These are phyloP conservation scores for Epichloe sylvatica DNA, from an alignment of 2,329 filamentous ascomycete species.

Conservation along the genomic window DNA sequence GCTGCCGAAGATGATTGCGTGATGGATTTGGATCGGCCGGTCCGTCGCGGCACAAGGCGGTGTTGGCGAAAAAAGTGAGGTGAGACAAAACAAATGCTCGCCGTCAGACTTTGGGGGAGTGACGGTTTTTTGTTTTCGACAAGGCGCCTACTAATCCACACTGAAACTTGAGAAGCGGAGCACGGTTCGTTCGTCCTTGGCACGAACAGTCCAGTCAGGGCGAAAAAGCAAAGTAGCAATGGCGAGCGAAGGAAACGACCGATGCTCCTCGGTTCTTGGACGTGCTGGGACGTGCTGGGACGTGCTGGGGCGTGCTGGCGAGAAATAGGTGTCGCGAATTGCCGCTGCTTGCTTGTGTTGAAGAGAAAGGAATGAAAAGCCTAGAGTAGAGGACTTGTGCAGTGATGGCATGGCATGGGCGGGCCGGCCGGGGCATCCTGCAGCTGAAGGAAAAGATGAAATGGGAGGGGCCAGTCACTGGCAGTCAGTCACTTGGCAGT, in stretches of 20 bases:
- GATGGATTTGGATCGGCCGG: background rate
- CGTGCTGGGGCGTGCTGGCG: background rate
- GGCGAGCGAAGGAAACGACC: background rate
- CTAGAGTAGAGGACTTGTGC: background rate
- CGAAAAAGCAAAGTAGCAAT: background rate
- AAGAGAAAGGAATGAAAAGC: conserved; percentile 4
- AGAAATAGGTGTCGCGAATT: conserved; percentile 2
- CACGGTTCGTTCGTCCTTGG: background rate
- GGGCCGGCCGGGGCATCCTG: background rate
- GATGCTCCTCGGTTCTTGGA: background rate
- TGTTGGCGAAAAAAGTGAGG: background rate
- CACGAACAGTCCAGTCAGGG: background rate
- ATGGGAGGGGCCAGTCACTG: too few species aligned
- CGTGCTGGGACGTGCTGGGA: background rate
- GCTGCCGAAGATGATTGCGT: too few species aligned
- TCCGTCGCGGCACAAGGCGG: background rate
- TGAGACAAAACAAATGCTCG: conserved; percentile 3
- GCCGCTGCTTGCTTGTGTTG: conserved; percentile 3
- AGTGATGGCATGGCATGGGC: background rate
- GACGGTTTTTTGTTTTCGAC: background rate
- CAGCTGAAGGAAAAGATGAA: too few species aligned
- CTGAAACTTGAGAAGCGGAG: background rate
- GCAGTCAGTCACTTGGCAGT: too few species aligned
- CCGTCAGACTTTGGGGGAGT: background rate
- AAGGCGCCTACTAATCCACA: background rate